Base-by-base conservation (phyloP, 352 stramenopile genomes). In the Blastocystis hominis region DNA sequence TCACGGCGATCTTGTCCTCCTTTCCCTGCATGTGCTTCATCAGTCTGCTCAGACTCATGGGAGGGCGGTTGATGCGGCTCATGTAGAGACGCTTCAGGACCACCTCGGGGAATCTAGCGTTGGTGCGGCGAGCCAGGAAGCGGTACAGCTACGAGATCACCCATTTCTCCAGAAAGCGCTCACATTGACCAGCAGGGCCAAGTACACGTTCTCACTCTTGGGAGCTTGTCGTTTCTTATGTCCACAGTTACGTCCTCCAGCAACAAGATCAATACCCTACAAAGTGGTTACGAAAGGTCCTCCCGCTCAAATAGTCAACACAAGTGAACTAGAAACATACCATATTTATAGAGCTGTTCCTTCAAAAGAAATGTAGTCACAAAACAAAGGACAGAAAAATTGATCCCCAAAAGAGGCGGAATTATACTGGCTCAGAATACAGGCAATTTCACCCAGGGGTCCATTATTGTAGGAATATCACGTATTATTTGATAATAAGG, bases 51-150 rank as follows among this genome's bases (percentile, higher is more conserved):
- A 99, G 93, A 75, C 95, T 97, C 88, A 99, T 96, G 62, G 96
- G 95, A 70, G 96, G 95, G 89, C 97, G 93, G 93, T 99, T 99
- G 56, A 95, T 97, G 92, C 98, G 97, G 89, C 93, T 97, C 95
- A 98, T 97, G 93, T 98, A 98, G 89, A 99, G 93, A 90, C 97
- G 95, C 93, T 98, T 98, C 55, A 98, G 93, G 80, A 99, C 95
- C 62, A 96, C 96, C 81, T 92, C 93, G 91, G 97, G 97, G 93
- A 99, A 99, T 91, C 97, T 97, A 89, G 95, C 95, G 89, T 98
- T 95, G 54, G 96, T 99, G 92, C 97, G 94, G 91, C 97, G 94
- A 88, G 93, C 93, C 69, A 99, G 92, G 90, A 99, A 99, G 92
- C 96, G 92, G 91, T 96, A 96, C 89, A 97, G 91, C 91, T 92